phyloP scores from a whole-genome alignment of 2,329 filamentous ascomycete genomes.

The Colletotrichum brevisporum region DNA sequence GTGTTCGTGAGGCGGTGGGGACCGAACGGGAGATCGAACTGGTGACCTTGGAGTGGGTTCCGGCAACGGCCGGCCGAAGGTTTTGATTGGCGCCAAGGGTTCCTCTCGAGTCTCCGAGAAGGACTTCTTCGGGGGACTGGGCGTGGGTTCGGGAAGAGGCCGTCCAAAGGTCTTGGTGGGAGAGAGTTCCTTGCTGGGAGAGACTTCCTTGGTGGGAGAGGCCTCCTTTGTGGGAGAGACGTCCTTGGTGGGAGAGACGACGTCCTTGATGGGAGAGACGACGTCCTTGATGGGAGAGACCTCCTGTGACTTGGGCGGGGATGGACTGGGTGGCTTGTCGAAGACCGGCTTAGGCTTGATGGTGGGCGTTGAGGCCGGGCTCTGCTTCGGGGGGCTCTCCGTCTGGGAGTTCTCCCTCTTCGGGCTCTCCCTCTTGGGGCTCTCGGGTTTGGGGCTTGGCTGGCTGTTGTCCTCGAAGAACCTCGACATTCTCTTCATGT shows the following conservation, averaged over 20 bases:
- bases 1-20: conserved; percentile 29
- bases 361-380: conserved; percentile 24
- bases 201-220: too few relatives aligned
- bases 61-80: conserved; percentile 48
- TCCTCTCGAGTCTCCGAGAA: conserved; percentile 36
- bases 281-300: conserved; percentile 53
- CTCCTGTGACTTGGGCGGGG: conserved; percentile 38
- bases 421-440: conserved; percentile 33
- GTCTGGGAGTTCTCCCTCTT: not conserved
- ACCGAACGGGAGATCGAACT: conserved; percentile 28
- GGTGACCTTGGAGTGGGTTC: conserved; percentile 41
- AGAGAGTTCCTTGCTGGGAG: conserved; percentile 37
- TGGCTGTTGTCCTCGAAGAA: conserved; percentile 65
- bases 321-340: conserved; percentile 32
- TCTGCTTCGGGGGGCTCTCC: conserved; percentile 42
- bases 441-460: conserved; percentile 42
- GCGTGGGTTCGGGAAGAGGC: conserved; percentile 45
- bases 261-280: conserved; percentile 53
- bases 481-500: conserved; percentile 71
- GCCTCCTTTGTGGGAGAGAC: too few relatives aligned
- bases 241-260: conserved; percentile 53
- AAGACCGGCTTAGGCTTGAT: conserved; percentile 39
- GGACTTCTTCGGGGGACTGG: conserved; percentile 47
- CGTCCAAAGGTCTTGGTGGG: conserved; percentile 54
- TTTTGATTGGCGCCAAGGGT: conserved; percentile 53